Evolutionary conservation across 176 grass and related monocot genomes (phyloP).

Genomic region (Raddia distichophylla): DNA sequence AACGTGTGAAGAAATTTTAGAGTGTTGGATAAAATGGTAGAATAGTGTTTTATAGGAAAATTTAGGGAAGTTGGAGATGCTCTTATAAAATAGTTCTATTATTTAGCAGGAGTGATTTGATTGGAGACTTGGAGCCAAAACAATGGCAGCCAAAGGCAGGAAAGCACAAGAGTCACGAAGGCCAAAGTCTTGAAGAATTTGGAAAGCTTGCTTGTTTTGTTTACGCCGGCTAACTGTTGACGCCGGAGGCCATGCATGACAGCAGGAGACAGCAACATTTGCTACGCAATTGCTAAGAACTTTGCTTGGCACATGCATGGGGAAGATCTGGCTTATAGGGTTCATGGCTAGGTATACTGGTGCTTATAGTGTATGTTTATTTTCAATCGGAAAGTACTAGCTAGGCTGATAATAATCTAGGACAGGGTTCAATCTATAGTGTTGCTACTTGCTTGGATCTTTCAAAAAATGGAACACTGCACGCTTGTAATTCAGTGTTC

Average conservation of each 20-base stretch:
- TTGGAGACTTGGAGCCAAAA: no score
- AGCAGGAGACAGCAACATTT: slow-evolving; percentile 10
- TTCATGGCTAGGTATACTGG: no score
- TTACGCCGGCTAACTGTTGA: not conserved
- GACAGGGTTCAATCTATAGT: not conserved
- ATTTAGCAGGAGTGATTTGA: not conserved
- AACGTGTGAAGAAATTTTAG: no score
- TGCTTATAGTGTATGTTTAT: no score
- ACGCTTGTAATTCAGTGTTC: slow-evolving; percentile 3
- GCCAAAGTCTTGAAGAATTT: not conserved
- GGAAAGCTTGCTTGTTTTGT: not conserved
- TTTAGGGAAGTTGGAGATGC: no score
- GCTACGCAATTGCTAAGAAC: slow-evolving; percentile 11
- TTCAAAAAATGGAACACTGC: no score
- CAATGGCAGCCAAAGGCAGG: no score
- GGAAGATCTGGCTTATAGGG: not conserved
- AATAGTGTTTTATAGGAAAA: no score
- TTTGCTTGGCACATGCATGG: not conserved
- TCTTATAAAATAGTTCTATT: not conserved
- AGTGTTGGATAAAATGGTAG: no score
- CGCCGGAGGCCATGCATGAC: not conserved
- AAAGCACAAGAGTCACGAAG: not conserved
- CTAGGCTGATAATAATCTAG: not conserved
- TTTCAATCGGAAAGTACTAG: not conserved
- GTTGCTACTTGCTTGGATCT: no score